phyloP scores from a whole-genome alignment of 257 asterid genomes.

The Coffea eugenioides region DNA sequence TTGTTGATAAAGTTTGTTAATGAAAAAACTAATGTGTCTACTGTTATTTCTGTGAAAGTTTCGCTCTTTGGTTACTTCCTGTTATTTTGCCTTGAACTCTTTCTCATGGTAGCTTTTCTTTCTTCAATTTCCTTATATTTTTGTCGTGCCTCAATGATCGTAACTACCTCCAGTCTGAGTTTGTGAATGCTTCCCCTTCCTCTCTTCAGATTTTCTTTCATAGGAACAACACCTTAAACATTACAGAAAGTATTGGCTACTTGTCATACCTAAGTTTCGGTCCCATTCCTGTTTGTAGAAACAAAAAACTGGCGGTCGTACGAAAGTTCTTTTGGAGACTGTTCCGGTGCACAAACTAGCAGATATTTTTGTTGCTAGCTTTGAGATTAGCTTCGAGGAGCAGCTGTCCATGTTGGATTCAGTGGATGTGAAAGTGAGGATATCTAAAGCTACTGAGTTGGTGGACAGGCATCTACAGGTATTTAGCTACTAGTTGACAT shows the following conservation, averaged over 20 bases:
- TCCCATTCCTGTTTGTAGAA: slow-evolving; percentile 45
- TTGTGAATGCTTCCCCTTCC: neutral
- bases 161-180: neutral
- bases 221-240: neutral
- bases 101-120: neutral
- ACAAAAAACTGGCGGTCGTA: slow-evolving; percentile 93
- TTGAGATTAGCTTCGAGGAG: slow-evolving; percentile 96
- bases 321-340: slow-evolving; percentile 93
- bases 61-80: neutral
- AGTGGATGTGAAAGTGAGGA: slow-evolving; percentile 93
- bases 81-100: neutral
- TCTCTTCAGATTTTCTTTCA: neutral
- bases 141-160: neutral
- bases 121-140: neutral
- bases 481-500: slow-evolving; percentile 24
- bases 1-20: neutral
- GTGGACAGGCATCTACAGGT: slow-evolving; percentile 98
- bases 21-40: neutral
- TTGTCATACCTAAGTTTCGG: neutral
- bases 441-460: slow-evolving; percentile 92
- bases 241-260: neutral
- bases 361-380: slow-evolving; percentile 98
- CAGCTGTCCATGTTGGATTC: slow-evolving; percentile 94
- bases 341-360: slow-evolving; percentile 98
- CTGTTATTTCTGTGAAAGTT: neutral